Base-by-base conservation (phyloP, 2,329 filamentous ascomycete species). In the Apiospora kogelbergensis region DNA sequence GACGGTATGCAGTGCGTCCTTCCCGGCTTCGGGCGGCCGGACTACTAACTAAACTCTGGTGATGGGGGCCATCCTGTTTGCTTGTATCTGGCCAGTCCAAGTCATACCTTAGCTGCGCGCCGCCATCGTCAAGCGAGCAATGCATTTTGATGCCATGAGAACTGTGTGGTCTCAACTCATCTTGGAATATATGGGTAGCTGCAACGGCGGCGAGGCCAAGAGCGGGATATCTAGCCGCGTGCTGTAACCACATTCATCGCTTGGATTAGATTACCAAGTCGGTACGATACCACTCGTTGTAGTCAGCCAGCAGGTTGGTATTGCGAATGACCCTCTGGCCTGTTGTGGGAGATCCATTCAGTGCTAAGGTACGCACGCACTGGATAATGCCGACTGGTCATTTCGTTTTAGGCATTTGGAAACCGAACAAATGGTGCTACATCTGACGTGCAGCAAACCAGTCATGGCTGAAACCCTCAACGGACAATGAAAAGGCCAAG, bases 391-490 rank as follows among this genome's bases (percentile, higher is more conserved):
- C 48, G 26, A 20, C 20, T 33, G 24, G 26, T 20, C 48, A 33
- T 9, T 57, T 20, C 48, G 20, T 9, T 57, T 30, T 57, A 33
- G 48, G 48, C 30, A 57, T 20, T 30, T 33, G 48, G 48, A 57
- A 33, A 57, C 48, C 26, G 48, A 57, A 2, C 48, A 57, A 57
- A 57, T 33, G 48, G 48, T 57, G 48, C 26, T 17, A 57, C 48
- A 57, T 20, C 48, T 57, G 48, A 57, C 48, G 48, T 57, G 48
- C 26, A 30, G 48, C 48, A 57, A 30, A 57, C 48, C 48, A 57
- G 48, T 33, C 48, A 33, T 57, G 48, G 48, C 48, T 57, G 48
- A 57, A 57, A 57, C 48, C 48, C 48, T 26, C 26, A 57, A 57
- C 24, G 30, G 48, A 57, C 48, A 57, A 33, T 17, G 26, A 30